Base-by-base conservation (phyloP, 208 protist species). In the Trypanosoma vivax region DNA sequence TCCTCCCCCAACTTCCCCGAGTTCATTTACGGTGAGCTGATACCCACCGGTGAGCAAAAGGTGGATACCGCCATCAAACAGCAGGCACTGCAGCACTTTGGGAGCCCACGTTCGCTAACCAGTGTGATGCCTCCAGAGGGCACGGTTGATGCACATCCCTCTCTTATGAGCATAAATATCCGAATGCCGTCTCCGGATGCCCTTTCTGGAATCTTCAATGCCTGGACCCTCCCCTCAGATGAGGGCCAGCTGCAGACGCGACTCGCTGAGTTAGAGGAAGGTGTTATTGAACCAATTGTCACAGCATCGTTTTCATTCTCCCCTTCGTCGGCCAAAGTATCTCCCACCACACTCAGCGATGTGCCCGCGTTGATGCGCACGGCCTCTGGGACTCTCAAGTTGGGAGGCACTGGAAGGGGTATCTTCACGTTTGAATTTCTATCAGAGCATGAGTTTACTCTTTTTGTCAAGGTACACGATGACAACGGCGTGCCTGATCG, bases 1-100 rank as follows among this genome's bases (percentile, higher is more conserved):
- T 45, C 35, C 24, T 87, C 79, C 0, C 19, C 65, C 10, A 80
- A 62, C 49, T 91, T 91, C 47, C 69, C 72, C n/a, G 83, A 85
- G 34, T 61, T 61, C 5, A 52, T 91, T 11, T 67, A 79, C 21
- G 83, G 79, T 10, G 79, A 91, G 68, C 54, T 87, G 7, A 75
- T 85, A 29, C 79, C 79, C 0, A 40, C 73, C 40, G 79, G 76
- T 5, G 63, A 65, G 33, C 58, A 66, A n/a, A 24, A 48, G 10
- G 42, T 58, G 16, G 46, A 30, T 29, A 31, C 25, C 3, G 45
- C 23, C n/a, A n/a, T n/a, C 4, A 34, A 18, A 7, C 51, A 52
- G 42, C 43, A 54, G 3, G 14, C 21, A 4, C 63, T 89, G 4
- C 68, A 70, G 2, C 77, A 83, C 52, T 90, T 90, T 39, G 19